Base-by-base conservation (phyloP, 768 basidiomycete genomes). In the Trametopsis cervina region DNA sequence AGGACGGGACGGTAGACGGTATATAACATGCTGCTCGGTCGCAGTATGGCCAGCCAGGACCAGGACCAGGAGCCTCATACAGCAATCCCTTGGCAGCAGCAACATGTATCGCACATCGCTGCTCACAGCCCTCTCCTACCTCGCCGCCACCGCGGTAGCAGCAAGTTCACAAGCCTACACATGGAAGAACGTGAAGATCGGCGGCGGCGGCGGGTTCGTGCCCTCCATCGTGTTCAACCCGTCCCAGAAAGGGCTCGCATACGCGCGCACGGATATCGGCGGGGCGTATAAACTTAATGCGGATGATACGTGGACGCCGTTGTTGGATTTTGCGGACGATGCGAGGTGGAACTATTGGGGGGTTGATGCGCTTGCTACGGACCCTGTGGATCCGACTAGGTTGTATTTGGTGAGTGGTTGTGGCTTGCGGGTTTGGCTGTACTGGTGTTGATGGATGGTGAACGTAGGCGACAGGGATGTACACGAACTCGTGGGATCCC, bases 191-290 rank as follows among this genome's bases (percentile, higher is more conserved):
- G 80, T 81, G 49, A 80, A 80, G 60, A 69, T 73, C 21, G 66
- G 68, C 12, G 63, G 62, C 43, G 72, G 71, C 9, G 71, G 73
- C 20, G 72, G 74, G 23, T 80, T 78, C 54, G 69, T 80, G 27
- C 75, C 76, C 12, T 71, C 74, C 46, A 78, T 83, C 46, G 70
- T 83, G 15, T 83, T 83, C 61, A 82, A 81, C 57, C 74, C 81
- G 0, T 70, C 69, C 15, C 64, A 78, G 57, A 74, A 78, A 70
- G 81, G 80, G 26, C 61, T 82, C 11, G 79, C 76, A 2, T 83
- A 78, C 59, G 80, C 78, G n/a, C 75, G 81, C 20, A 81, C 80
- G 9, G 81, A 83, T 61, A 81, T 84, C 29, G 80, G 81, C 48
- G 81, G 80, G 22, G 79, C 77, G 18, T 82, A 83, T 62, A 78